Evolutionary conservation across 2,329 filamentous ascomycete species (phyloP).

Genomic region (Xylariomycetidae sp.): DNA sequence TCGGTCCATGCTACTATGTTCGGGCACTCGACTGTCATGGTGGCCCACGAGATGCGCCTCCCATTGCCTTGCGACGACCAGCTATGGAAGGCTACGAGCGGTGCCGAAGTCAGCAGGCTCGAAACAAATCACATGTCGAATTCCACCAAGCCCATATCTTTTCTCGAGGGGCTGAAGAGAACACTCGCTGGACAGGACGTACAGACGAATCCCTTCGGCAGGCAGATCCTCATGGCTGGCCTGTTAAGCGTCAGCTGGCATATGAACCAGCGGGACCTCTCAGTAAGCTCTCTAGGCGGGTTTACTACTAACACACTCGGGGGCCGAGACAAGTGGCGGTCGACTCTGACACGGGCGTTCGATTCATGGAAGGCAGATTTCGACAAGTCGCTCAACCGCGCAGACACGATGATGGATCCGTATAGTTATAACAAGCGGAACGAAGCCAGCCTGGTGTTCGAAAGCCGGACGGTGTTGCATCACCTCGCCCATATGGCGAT

Average conservation of each 20-base stretch:
- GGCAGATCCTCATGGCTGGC: conserved; percentile 90
- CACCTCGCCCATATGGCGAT: conserved; percentile 97
- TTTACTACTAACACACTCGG: conserved; percentile 74
- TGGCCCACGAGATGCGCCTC: conserved; percentile 89
- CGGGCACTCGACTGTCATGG: conserved; percentile 94
- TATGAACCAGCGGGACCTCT: conserved; percentile 92
- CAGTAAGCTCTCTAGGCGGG: conserved; percentile 75
- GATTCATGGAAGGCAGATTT: conserved; percentile 93
- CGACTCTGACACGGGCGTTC: conserved; percentile 78
- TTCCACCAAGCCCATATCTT: conserved; percentile 78
- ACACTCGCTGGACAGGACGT: conserved; percentile 84
- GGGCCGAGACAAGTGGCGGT: conserved; percentile 86
- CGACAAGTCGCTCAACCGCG: conserved; percentile 70
- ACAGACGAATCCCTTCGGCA: conserved; percentile 86
- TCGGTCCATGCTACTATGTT: conserved; percentile 98
- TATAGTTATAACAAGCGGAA: conserved; percentile 60
- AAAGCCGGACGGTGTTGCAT: conserved; percentile 84
- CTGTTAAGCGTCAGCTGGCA: conserved; percentile 93
- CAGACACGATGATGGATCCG: conserved; percentile 47
- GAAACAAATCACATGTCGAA: conserved; percentile 77
- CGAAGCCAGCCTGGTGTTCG: conserved; percentile 64
- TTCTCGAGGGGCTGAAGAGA: conserved; percentile 85
- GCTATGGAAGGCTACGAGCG: conserved; percentile 86
- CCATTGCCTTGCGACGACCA: conserved; percentile 89
- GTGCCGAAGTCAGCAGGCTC: conserved; percentile 77